Percentiles rank a stretch among this genome's conserved stretches.
Conservation (phyloP, 169 alveolate species). For the Plasmodium berghei region DNA sequence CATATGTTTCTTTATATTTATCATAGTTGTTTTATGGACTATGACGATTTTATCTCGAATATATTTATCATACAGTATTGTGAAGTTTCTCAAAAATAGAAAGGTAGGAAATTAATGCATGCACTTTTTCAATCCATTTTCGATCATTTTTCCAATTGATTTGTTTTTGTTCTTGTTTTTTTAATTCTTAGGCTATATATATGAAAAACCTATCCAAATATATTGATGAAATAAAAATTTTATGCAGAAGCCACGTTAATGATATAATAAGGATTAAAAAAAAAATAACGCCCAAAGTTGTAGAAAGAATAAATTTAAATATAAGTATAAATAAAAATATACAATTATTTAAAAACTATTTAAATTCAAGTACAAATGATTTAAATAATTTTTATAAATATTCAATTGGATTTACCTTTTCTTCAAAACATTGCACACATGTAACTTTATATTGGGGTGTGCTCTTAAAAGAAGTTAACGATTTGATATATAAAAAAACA, state of each 20-base stretch:
- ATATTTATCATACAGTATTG: constrained; percentile 29
- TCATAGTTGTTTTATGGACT: constrained; percentile 33
- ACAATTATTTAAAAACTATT: constrained; percentile 30
- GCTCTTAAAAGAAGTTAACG: constrained; percentile 31
- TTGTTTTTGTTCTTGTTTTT: not conserved
- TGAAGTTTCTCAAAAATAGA: constrained; percentile 37
- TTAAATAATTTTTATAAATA: constrained; percentile 16
- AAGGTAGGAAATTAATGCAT: constrained; percentile 7
- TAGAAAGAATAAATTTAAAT: constrained; percentile 24
- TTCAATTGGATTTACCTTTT: constrained; percentile 23
- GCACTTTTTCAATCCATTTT: not conserved
- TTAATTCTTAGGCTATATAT: constrained; percentile 24
- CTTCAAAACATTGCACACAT: constrained; percentile 16
- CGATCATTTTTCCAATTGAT: not conserved
- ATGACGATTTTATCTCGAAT: constrained; percentile 16
- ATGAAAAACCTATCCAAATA: constrained; percentile 44
- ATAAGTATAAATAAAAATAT: constrained; percentile 36
- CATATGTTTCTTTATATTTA: constrained; percentile 28
- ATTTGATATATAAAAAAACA: constrained; percentile 16
- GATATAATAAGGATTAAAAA: constrained; percentile 54
- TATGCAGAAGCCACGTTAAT: constrained; percentile 62
- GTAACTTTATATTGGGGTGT: constrained; percentile 47
- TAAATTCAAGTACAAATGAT: constrained; percentile 40
- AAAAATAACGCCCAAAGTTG: constrained; percentile 40
- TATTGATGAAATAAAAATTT: constrained; percentile 34